Percentiles rank a stretch among this genome's conserved stretches.
phyloP scores from a whole-genome alignment of 1,139 yeast genomes.

The Sugiyamaella grinbergsii region DNA sequence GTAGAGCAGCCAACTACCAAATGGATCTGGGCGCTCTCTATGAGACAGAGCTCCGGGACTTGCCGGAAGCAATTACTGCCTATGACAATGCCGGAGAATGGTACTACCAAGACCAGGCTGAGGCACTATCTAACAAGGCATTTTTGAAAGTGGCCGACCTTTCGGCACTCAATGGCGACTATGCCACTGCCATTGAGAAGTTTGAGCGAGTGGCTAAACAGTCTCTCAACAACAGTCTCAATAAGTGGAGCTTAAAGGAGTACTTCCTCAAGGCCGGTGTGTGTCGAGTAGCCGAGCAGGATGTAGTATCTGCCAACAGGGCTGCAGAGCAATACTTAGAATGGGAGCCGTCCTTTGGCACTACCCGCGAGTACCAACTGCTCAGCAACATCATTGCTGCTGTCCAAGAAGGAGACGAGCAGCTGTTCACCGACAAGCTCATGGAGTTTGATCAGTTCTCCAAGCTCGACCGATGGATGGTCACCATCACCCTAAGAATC shows the following conservation, averaged over 20 bases:
- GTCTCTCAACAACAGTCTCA: constrained; percentile 69
- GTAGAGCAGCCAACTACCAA: constrained; percentile 93
- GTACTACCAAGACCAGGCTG: constrained; percentile 91
- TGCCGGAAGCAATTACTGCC: constrained; percentile 66
- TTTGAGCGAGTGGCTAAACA: constrained; percentile 78
- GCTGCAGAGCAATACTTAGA: constrained; percentile 62
- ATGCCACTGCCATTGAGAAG: constrained; percentile 68
- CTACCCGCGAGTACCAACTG: constrained; percentile 77
- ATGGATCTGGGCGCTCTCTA: constrained; percentile 86
- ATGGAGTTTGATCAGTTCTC: constrained; percentile 85
- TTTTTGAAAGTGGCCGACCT: constrained; percentile 88
- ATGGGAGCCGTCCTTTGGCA: constrained; percentile 77
- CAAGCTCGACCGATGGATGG: constrained; percentile 89
- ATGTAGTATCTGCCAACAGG: constrained; percentile 80
- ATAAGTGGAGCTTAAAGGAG: constrained; percentile 92
- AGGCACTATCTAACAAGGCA: constrained; percentile 86
- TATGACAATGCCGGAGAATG: constrained; percentile 97
- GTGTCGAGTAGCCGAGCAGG: constrained; percentile 78
- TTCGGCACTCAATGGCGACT: constrained; percentile 73
- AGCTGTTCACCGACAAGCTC: constrained; percentile 70
- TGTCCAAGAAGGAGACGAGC: constrained; percentile 77
- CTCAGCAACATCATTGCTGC: constrained; percentile 64
- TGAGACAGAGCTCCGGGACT: constrained; percentile 71
- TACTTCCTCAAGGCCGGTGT: constrained; percentile 82
- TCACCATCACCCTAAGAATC: constrained; percentile 79